Conservation (phyloP, 1,139 yeast genomes). For the Saccharomycopsis hybrid region DNA sequence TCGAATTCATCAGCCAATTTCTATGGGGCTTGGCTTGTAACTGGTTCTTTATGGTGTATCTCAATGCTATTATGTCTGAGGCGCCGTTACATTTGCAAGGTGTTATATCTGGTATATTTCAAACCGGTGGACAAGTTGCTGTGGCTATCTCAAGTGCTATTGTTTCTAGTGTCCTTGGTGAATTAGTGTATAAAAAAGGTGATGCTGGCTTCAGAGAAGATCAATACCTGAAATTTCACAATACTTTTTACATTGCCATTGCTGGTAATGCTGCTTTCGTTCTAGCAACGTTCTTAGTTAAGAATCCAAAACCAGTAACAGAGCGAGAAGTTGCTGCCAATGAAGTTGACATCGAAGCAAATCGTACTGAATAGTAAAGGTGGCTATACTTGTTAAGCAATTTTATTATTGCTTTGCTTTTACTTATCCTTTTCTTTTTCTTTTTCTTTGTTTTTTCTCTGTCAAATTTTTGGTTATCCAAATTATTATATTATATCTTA, state of each 20-base stretch:
- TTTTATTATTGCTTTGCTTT: too few relatives aligned
- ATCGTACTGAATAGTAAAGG: too few relatives aligned
- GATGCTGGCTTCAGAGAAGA: too few relatives aligned
- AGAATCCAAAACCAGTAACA: background rate
- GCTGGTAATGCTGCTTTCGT: background rate
- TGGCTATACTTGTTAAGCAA: too few relatives aligned
- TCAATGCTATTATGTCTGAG: conserved; percentile 24
- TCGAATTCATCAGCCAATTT: conserved; percentile 25
- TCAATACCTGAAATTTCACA: background rate
- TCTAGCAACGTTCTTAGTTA: background rate
- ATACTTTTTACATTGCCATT: background rate
- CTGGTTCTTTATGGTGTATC: conserved; percentile 23
- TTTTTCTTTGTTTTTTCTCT: too few relatives aligned
- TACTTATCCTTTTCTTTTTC: too few relatives aligned
- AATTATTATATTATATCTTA: too few relatives aligned
- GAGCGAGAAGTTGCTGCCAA: too few relatives aligned
- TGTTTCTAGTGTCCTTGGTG: conserved; percentile 2
- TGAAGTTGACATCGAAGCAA: too few relatives aligned
- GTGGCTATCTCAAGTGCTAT: conserved; percentile 21
- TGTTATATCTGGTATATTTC: conserved; percentile 28
- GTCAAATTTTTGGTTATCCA: too few relatives aligned
- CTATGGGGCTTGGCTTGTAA: conserved; percentile 25
- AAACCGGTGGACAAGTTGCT: conserved; percentile 27
- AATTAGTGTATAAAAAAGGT: too few relatives aligned
- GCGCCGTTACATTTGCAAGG: conserved; percentile 33